phyloP scores from a whole-genome alignment of 2,329 filamentous ascomycete species.

The Penicillium freii region DNA sequence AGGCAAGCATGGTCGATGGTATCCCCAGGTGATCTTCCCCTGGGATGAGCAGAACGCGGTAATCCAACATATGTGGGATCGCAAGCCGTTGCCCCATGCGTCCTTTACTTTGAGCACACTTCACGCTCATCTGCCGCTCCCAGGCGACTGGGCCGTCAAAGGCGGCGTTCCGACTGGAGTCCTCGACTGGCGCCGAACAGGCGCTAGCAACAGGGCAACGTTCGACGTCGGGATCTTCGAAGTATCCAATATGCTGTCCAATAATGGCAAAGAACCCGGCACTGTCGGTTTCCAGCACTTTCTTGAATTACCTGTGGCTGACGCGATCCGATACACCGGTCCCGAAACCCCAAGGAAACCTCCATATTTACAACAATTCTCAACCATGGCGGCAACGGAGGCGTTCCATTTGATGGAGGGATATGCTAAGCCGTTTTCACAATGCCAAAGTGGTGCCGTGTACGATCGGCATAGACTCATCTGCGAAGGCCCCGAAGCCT shows the following conservation, averaged over 20 bases:
- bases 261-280: constrained; percentile 47
- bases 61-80: constrained; percentile 43
- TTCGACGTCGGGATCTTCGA: constrained; percentile 49
- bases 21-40: constrained; percentile 46
- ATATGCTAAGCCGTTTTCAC: constrained; percentile 36
- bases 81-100: constrained; percentile 40
- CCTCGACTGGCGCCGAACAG: constrained; percentile 24
- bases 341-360: constrained; percentile 21
- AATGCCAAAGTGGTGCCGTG: constrained; percentile 36
- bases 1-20: constrained; percentile 40
- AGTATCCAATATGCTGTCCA: constrained; percentile 50
- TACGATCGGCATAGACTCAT: constrained; percentile 40
- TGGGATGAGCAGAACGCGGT: constrained; percentile 42
- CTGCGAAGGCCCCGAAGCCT: constrained; percentile 38
- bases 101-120: constrained; percentile 45
- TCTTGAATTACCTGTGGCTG: constrained; percentile 47
- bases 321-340: constrained; percentile 29
- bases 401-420: constrained; percentile 38
- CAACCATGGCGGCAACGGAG: constrained; percentile 28
- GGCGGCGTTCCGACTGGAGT: constrained; percentile 28
- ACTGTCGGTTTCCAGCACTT: constrained; percentile 50
- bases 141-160: constrained; percentile 35
- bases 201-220: constrained; percentile 36
- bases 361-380: constrained; percentile 24
- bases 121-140: constrained; percentile 46